A percentile compares a stretch with the other conserved stretches of the same genome.
These are phyloP conservation scores for Pythium rishiriense DNA, from an alignment of 352 stramenopile genomes.

Conservation along the genomic window DNA sequence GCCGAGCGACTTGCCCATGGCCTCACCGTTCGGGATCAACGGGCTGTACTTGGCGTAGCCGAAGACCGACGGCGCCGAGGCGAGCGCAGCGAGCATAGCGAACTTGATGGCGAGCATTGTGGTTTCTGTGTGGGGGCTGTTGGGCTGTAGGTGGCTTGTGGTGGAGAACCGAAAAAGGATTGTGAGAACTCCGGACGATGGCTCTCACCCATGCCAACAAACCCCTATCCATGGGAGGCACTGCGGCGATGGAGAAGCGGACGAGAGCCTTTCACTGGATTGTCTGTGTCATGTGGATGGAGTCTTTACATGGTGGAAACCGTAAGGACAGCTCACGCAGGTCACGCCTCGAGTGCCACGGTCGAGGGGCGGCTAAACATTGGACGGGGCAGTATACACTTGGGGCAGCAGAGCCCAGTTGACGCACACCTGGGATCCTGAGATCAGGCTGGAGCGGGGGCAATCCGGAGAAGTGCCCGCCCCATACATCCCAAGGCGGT, in stretches of 20 bases:
- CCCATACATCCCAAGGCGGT: background rate
- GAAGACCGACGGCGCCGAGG: slow-evolving; percentile 4
- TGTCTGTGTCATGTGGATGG: background rate
- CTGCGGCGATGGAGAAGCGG: background rate
- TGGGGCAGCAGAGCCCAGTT: background rate
- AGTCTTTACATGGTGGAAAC: slow-evolving; percentile 15
- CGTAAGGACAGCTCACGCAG: background rate
- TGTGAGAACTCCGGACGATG: slow-evolving; percentile 1
- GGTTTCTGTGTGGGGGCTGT: background rate
- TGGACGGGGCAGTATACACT: background rate
- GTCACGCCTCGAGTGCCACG: background rate
- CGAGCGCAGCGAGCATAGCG: slow-evolving; percentile 1
- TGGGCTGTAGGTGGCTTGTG: slow-evolving; percentile 9
- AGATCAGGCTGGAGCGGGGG: slow-evolving; percentile 1
- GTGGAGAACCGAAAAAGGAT: slow-evolving; percentile 15
- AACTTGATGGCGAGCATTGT: slow-evolving; percentile 20
- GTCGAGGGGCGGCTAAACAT: background rate
- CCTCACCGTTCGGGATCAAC: slow-evolving; percentile 18
- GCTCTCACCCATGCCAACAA: background rate
- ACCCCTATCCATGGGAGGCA: background rate
- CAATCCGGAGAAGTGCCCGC: background rate
- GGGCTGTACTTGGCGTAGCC: slow-evolving; percentile 3
- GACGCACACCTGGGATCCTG: background rate
- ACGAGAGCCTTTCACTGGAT: background rate
- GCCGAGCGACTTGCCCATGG: slow-evolving; percentile 16